Evolutionary conservation across 169 alveolate species (phyloP).

Genomic region (Eimeria brunetti): DNA sequence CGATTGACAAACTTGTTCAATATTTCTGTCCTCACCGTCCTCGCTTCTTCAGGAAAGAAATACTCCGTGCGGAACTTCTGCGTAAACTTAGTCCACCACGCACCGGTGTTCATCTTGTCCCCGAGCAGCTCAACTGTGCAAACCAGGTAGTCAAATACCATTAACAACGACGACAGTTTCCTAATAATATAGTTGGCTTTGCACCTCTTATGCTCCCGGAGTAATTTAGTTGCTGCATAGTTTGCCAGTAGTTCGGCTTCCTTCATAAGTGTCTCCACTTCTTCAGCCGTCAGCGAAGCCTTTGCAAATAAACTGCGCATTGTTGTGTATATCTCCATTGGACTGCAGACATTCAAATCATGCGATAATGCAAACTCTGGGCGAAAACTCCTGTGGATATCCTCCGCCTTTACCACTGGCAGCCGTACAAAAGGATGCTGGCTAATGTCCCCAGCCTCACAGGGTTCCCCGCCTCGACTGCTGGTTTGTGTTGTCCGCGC

Average conservation of each 20-base stretch:
- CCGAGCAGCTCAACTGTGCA: constrained; percentile 16
- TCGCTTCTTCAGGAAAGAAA: background rate
- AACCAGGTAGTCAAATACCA: constrained; percentile 5
- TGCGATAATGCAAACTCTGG: background rate
- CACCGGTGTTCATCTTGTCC: constrained; percentile 4
- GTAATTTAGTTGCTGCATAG: background rate
- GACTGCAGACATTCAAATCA: background rate
- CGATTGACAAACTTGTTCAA: background rate
- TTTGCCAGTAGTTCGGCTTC: background rate
- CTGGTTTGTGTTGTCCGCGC: background rate
- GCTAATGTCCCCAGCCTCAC: background rate
- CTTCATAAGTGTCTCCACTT: background rate
- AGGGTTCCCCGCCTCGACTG: background rate
- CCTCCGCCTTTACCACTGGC: background rate
- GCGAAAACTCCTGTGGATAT: background rate
- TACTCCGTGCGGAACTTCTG: background rate
- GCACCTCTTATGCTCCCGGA: background rate
- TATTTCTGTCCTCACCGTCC: background rate
- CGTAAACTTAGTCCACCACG: background rate
- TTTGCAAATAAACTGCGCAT: background rate
- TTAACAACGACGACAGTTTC: background rate
- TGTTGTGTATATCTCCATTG: background rate
- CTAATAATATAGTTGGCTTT: background rate
- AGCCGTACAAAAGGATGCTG: background rate
- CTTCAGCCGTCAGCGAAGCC: background rate